phyloP scores from a whole-genome alignment of 2,329 filamentous ascomycete species.

The Coniella lustricola region DNA sequence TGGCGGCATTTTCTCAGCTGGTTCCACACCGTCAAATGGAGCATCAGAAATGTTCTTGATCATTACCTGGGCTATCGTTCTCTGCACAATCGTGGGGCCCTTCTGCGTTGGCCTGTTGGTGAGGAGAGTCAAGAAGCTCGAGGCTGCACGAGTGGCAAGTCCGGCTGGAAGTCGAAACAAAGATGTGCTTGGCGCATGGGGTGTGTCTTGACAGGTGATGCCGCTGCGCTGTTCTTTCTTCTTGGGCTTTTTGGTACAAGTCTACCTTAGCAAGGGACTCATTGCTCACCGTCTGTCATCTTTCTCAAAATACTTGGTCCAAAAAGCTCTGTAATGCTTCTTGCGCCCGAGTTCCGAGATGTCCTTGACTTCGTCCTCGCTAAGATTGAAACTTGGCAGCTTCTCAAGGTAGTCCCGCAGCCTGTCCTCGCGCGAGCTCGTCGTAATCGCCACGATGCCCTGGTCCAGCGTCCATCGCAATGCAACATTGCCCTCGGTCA shows the following conservation, averaged over 20 bases:
- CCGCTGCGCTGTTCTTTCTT: neutral
- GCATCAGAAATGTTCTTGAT: conserved; percentile 41
- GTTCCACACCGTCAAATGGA: conserved; percentile 1
- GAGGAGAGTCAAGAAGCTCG: conserved; percentile 31
- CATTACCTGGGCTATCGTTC: conserved; percentile 47
- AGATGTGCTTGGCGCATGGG: conserved; percentile 14
- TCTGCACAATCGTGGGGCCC: conserved; percentile 48
- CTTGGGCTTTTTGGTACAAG: too few species aligned
- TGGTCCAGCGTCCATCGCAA: conserved; percentile 43
- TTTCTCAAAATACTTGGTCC: conserved; percentile 7
- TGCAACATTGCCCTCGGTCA: conserved; percentile 47
- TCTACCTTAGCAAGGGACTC: too few species aligned
- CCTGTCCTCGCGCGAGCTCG: conserved; percentile 45
- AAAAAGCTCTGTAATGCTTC: conserved; percentile 13
- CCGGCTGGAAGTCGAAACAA: neutral
- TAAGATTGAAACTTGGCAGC: conserved; percentile 45
- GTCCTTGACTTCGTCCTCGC: conserved; percentile 44
- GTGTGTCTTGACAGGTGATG: neutral
- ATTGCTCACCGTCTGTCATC: conserved; percentile 8
- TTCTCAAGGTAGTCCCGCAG: conserved; percentile 44
- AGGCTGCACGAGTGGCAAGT: conserved; percentile 12
- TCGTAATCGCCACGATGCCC: conserved; percentile 46
- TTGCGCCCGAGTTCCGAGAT: conserved; percentile 27
- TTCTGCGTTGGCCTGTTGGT: conserved; percentile 41
- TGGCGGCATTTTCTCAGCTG: conserved; percentile 32